These are phyloP conservation scores for Bryum argenteum DNA, from an alignment of 225 moss, liverwort and hornwort genomes.

Conservation along the genomic window DNA sequence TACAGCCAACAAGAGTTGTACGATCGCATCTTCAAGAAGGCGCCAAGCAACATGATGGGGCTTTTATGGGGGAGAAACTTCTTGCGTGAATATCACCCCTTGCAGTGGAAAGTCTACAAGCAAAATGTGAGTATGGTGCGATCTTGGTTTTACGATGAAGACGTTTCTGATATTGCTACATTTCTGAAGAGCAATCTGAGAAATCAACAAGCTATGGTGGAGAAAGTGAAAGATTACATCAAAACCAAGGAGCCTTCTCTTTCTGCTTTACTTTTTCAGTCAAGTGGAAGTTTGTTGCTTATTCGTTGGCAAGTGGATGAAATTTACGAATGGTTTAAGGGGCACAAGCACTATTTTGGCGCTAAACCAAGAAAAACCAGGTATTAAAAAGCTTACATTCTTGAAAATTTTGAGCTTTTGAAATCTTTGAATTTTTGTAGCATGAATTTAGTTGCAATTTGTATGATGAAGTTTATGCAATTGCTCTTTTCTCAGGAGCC, in stretches of 20 bases:
- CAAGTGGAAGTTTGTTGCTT: too few relatives aligned
- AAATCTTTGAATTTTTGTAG: background rate
- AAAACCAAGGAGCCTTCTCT: background rate
- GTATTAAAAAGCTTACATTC: background rate
- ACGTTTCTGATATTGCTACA: background rate
- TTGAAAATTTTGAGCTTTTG: background rate
- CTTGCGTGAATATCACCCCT: background rate
- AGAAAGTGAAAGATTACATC: background rate
- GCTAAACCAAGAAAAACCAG: too few relatives aligned
- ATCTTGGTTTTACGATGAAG: background rate
- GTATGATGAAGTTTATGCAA: too few relatives aligned
- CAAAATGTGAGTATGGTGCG: background rate
- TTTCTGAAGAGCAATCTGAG: background rate
- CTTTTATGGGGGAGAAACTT: background rate
- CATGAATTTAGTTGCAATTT: background rate
- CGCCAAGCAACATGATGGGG: background rate
- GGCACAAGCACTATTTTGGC: too few relatives aligned
- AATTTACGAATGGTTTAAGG: too few relatives aligned
- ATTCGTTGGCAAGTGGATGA: too few relatives aligned
- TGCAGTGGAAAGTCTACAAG: background rate
- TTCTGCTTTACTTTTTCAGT: background rate
- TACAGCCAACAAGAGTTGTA: too few relatives aligned
- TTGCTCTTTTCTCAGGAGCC: background rate
- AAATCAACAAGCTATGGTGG: background rate
- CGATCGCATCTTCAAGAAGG: background rate